Percentiles rank a stretch among this genome's conserved stretches.
These are phyloP conservation scores for Drechslerella coelobrocha DNA, from an alignment of 2,329 filamentous ascomycete species.

Conservation along the genomic window DNA sequence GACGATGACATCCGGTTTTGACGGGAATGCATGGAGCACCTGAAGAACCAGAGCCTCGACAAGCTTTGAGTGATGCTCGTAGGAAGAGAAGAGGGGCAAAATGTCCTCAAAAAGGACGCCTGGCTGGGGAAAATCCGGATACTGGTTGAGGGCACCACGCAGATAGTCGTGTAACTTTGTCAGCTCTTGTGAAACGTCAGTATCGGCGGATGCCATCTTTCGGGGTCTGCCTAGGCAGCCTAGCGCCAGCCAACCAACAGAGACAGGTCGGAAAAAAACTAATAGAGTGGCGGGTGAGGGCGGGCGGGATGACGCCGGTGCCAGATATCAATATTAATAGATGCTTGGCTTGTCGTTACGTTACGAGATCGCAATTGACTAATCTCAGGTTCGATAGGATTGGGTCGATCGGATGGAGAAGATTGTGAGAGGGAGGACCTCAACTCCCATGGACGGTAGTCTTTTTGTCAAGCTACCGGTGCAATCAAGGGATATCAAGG, in stretches of 20 bases:
- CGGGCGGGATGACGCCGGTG: not conserved
- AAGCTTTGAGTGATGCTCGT: slow-evolving; percentile 74
- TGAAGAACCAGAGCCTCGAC: slow-evolving; percentile 86
- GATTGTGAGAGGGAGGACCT: slow-evolving; percentile 3
- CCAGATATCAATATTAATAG: not conserved
- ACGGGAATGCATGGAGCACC: slow-evolving; percentile 69
- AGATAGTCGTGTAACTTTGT: slow-evolving; percentile 58
- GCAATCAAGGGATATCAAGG: slow-evolving; percentile 31
- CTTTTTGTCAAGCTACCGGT: slow-evolving; percentile 14
- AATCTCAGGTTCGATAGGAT: not conserved
- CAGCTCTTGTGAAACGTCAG: slow-evolving; percentile 31
- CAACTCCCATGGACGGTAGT: not conserved
- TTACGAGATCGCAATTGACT: not conserved
- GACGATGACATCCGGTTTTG: slow-evolving; percentile 81
- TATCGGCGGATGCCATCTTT: slow-evolving; percentile 31
- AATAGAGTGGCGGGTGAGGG: slow-evolving; percentile 3
- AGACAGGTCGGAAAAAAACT: slow-evolving; percentile 5
- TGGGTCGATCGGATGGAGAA: not conserved
- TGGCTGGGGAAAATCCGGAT: slow-evolving; percentile 86
- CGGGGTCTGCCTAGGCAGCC: slow-evolving; percentile 7
- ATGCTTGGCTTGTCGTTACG: not conserved
- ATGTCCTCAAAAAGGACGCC: slow-evolving; percentile 98
- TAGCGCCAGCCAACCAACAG: slow-evolving; percentile 17
- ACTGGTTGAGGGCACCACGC: slow-evolving; percentile 77
- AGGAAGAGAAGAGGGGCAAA: slow-evolving; percentile 89